These are phyloP conservation scores for Candolleomyces eurysporus DNA, from an alignment of 768 basidiomycete genomes.

Conservation along the genomic window DNA sequence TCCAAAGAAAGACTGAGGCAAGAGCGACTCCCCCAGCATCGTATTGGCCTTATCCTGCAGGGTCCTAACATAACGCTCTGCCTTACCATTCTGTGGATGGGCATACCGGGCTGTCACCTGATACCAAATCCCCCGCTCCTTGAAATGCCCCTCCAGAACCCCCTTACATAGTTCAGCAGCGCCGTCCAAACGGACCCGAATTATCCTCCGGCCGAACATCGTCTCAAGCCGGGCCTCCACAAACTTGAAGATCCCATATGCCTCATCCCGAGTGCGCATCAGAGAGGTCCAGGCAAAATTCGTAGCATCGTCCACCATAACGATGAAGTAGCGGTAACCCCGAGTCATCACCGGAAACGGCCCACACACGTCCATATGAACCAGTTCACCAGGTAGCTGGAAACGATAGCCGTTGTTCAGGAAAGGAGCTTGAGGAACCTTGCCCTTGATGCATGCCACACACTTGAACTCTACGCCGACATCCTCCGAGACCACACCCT, in stretches of 20 bases:
- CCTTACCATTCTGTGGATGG: slow-evolving; percentile 31
- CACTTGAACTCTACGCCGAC: not conserved
- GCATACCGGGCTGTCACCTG: slow-evolving; percentile 26
- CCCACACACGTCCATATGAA: slow-evolving; percentile 25
- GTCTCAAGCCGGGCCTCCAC: not conserved
- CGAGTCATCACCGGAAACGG: slow-evolving; percentile 17
- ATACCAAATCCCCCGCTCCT: slow-evolving; percentile 15
- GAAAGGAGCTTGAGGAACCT: slow-evolving; percentile 15
- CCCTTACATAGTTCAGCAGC: not conserved
- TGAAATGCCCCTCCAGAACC: not conserved
- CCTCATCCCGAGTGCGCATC: slow-evolving; percentile 7
- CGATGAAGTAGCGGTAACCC: slow-evolving; percentile 9
- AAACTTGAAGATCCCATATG: not conserved
- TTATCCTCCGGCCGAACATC: not conserved
- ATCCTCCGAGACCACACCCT: slow-evolving; percentile 13
- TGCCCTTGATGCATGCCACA: slow-evolving; percentile 24
- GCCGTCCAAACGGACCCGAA: not conserved
- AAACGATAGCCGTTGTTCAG: slow-evolving; percentile 8
- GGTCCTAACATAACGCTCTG: slow-evolving; percentile 25
- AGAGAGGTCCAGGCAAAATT: slow-evolving; percentile 15
- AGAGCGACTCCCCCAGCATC: slow-evolving; percentile 19
- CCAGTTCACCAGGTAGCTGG: slow-evolving; percentile 12
- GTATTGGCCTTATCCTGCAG: slow-evolving; percentile 21
- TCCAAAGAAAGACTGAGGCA: slow-evolving; percentile 22
- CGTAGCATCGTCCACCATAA: slow-evolving; percentile 17